phyloP scores from a whole-genome alignment of 352 stramenopile genomes.

The Globisporangium carolinianum region DNA sequence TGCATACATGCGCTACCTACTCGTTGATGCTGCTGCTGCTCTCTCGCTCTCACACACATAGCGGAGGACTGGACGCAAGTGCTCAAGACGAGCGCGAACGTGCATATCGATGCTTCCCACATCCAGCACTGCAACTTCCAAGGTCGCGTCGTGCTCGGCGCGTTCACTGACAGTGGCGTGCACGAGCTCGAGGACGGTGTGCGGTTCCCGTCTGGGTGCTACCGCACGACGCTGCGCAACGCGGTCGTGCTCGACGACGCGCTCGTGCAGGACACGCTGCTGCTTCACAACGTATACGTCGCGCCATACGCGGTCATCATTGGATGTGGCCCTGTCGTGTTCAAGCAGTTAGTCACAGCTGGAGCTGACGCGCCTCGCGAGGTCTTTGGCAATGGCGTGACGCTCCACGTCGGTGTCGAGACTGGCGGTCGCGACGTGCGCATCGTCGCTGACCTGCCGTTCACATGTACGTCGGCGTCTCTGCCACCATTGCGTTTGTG shows the following conservation, averaged over 20 bases:
- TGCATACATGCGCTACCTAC: slow-evolving; percentile 1
- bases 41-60: slow-evolving; percentile 4
- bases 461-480: slow-evolving; percentile 21
- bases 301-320: slow-evolving; percentile 45
- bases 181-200: slow-evolving; percentile 50
- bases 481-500: neutral
- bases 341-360: neutral
- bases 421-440: slow-evolving; percentile 67
- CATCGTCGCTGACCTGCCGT: slow-evolving; percentile 68
- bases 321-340: slow-evolving; percentile 53
- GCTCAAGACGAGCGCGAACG: slow-evolving; percentile 25
- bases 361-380: neutral
- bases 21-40: neutral
- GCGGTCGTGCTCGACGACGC: slow-evolving; percentile 62
- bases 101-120: slow-evolving; percentile 20
- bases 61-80: slow-evolving; percentile 59
- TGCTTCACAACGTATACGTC: slow-evolving; percentile 44
- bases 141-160: slow-evolving; percentile 51
- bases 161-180: slow-evolving; percentile 21
- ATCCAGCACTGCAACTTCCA: slow-evolving; percentile 72
- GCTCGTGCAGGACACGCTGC: slow-evolving; percentile 63
- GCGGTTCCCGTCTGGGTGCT: slow-evolving; percentile 49
- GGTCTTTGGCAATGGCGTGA: slow-evolving; percentile 45
- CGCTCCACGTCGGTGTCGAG: slow-evolving; percentile 77
- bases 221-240: slow-evolving; percentile 58